Conservation (phyloP, 2,329 filamentous ascomycete genomes). For the Microascus cirrosus region DNA sequence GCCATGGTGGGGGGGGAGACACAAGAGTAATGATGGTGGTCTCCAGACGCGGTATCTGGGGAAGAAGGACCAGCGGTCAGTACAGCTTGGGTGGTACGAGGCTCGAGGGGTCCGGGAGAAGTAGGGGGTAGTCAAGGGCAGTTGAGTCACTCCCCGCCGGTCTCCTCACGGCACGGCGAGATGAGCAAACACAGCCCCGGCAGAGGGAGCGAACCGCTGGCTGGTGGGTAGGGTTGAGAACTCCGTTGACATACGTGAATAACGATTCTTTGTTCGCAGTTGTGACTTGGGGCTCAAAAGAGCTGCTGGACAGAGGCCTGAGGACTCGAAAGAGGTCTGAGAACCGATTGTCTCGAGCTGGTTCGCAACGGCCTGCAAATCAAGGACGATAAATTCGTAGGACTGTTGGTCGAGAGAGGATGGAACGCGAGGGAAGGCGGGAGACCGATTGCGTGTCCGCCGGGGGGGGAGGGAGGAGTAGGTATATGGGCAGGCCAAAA, state of each 20-base stretch:
- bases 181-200: not conserved
- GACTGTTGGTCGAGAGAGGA: not conserved
- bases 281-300: not conserved
- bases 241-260: not conserved
- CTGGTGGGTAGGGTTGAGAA: not conserved
- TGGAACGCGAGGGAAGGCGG: not conserved
- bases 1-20: slow-evolving; percentile 25
- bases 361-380: not conserved
- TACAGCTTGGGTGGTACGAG: not conserved
- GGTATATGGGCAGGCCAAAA: not conserved
- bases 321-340: not conserved
- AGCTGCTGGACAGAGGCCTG: not conserved
- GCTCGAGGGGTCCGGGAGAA: not conserved
- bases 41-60: slow-evolving; percentile 9
- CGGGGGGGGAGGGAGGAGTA: not conserved
- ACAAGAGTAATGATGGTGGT: slow-evolving; percentile 2
- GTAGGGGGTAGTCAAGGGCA: not conserved
- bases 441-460: not conserved
- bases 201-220: not conserved
- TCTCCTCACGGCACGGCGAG: not conserved
- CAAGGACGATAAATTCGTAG: not conserved
- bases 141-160: not conserved
- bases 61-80: not conserved
- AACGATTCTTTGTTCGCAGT: not conserved
- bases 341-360: not conserved